phyloP scores from a whole-genome alignment of 495 filamentous ascomycete genomes.

The Astrothelium macrocarpum region DNA sequence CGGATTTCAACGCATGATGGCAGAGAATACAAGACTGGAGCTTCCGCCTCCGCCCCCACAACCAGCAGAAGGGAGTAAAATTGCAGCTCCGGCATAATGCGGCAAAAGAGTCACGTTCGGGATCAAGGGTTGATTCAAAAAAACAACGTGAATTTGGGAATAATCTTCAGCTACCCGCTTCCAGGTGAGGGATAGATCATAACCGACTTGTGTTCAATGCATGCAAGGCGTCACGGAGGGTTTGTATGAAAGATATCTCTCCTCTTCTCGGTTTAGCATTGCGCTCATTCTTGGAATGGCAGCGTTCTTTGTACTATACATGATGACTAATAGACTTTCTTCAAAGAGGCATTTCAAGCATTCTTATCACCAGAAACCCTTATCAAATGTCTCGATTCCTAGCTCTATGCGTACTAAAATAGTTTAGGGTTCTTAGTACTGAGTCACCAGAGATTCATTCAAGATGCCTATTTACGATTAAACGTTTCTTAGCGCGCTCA shows the following conservation, averaged over 20 bases:
- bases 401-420: not conserved
- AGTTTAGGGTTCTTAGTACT: not conserved
- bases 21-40: constrained; percentile 79
- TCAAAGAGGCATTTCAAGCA: not conserved
- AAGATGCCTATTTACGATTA: not conserved
- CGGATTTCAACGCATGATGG: constrained; percentile 93
- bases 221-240: not conserved
- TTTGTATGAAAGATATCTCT: not conserved
- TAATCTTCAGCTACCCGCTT: too few relatives aligned
- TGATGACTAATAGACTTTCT: not conserved
- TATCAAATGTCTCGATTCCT: not conserved
- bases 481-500: not conserved
- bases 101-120: too few relatives aligned
- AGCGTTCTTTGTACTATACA: not conserved
- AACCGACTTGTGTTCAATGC: not conserved
- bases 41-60: constrained; percentile 30
- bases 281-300: not conserved
- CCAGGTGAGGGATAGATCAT: not conserved
- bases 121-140: not conserved
- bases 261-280: not conserved
- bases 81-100: not conserved
- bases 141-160: too few relatives aligned
- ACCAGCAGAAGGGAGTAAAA: not conserved
- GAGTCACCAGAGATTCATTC: not conserved
- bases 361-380: not conserved